Percentiles rank a stretch among this genome's conserved stretches.
Conservation (phyloP, 2,329 filamentous ascomycete species). For the Coniochaeta ligniaria region DNA sequence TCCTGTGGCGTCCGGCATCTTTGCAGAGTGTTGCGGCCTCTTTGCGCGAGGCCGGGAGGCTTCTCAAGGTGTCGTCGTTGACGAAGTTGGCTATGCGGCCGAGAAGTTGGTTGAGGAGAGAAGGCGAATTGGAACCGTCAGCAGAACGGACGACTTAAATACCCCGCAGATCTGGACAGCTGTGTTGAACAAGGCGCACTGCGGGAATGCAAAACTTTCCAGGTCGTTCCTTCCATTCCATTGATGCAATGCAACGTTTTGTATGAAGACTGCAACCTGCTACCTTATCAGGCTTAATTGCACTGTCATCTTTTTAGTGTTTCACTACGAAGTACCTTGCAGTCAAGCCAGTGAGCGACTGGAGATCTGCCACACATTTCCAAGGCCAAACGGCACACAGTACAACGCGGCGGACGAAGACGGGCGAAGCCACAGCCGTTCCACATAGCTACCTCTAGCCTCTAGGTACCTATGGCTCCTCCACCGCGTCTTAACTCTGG, state of each 20-base stretch:
- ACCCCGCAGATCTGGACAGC: neutral
- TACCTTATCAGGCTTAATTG: no score
- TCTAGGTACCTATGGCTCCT: no score
- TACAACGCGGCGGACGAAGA: no score
- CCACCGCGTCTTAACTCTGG: neutral
- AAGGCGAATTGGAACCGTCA: neutral
- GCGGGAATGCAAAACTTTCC: neutral
- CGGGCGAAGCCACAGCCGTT: no score
- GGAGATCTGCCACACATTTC: no score
- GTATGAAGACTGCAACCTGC: no score
- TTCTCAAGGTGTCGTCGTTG: neutral
- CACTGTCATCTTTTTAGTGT: no score
- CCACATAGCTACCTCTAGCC: no score
- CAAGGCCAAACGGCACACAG: no score
- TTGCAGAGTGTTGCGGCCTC: constrained; percentile 21
- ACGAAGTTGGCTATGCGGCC: neutral
- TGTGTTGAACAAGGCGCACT: neutral
- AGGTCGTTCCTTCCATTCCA: neutral
- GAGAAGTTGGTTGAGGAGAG: neutral
- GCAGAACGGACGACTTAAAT: neutral
- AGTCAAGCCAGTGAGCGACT: no score
- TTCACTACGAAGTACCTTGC: no score
- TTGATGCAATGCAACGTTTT: neutral
- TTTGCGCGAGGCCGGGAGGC: constrained; percentile 17
- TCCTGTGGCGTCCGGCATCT: constrained; percentile 17